Percentiles rank a stretch among this genome's conserved stretches.
Conservation (phyloP, 768 basidiomycete genomes). For the Tephrocybe sp. region DNA sequence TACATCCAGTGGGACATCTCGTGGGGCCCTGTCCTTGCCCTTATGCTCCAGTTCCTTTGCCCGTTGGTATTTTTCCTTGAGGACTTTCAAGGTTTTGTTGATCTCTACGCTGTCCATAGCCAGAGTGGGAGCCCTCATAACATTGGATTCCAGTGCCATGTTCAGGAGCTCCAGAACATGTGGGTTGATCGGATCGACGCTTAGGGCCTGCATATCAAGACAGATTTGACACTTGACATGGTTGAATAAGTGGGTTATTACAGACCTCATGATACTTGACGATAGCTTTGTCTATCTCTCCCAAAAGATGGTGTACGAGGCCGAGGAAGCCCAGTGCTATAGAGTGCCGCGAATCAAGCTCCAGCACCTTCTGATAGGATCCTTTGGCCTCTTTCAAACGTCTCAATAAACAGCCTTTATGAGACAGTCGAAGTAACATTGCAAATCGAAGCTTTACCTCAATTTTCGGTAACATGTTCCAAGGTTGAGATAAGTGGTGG, state of each 20-base stretch:
- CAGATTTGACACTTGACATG: background rate
- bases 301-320: constrained; percentile 80
- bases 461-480: constrained; percentile 87
- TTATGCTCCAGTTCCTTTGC: constrained; percentile 23
- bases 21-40: constrained; percentile 25
- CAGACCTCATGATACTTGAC: constrained; percentile 90
- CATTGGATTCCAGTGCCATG: constrained; percentile 65
- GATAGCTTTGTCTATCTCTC: constrained; percentile 78
- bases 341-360: constrained; percentile 83
- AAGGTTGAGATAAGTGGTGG: constrained; percentile 88
- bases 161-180: constrained; percentile 82
- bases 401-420: constrained; percentile 24
- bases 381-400: constrained; percentile 64
- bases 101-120: constrained; percentile 24
- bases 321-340: constrained; percentile 86
- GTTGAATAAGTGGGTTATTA: background rate
- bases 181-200: constrained; percentile 80
- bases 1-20: constrained; percentile 18
- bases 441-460: constrained; percentile 45
- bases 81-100: constrained; percentile 25
- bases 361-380: constrained; percentile 78
- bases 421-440: background rate
- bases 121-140: constrained; percentile 18
- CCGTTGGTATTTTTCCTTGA: constrained; percentile 21
- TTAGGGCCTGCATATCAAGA: constrained; percentile 54